Evolutionary conservation across 2,329 filamentous ascomycete species (phyloP), one percentile per base, ranked within the genome.

Genomic region (Penicillium sp.): DNA sequence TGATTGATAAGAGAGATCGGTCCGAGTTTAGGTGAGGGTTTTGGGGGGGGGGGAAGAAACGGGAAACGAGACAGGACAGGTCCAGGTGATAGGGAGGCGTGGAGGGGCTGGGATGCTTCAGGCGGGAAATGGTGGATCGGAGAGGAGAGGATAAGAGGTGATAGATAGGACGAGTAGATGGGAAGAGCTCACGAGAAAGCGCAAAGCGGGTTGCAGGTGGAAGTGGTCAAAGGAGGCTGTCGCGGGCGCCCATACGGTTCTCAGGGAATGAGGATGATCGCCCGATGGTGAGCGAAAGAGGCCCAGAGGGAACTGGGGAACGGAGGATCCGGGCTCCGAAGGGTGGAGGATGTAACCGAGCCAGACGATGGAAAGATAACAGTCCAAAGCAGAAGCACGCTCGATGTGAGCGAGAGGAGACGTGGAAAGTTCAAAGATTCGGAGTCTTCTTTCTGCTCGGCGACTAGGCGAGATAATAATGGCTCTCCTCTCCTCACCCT

Each of bases 41-140:
- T 56, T 49, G 53, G 60, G 58, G 54, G 58, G 53, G 50, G 60
- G 57, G 55, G 57, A 52, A 59, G 55, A 51, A 54, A 60, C 55
- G 62, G 62, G 58, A 61, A 54, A 57, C 54, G 50, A 57, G 59
- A 60, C 43, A 42, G 57, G 64, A 39, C 50, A 42, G 38, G 50
- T 25, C 34, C 58, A 54, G 59, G 61, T 65, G 66, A 67, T 67
- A 66, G 64, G 67, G 67, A 70, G 69, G 65, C 65, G 70, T 72
- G 72, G 73, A 74, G 71, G 71, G 72, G 72, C 71, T 71, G 69
- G 68, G 71, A 64, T 51, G 31, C 47, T 53, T 15, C 37, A 28
- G 35, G 25, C 14, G n/a, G 38, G 17, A 53, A 31, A 53, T 11
- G 38, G 50, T 31, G n/a, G 38, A 53, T 31, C 50, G 22, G 37